phyloP scores from a whole-genome alignment of 495 filamentous ascomycete genomes.

The Penicillium arizonense region DNA sequence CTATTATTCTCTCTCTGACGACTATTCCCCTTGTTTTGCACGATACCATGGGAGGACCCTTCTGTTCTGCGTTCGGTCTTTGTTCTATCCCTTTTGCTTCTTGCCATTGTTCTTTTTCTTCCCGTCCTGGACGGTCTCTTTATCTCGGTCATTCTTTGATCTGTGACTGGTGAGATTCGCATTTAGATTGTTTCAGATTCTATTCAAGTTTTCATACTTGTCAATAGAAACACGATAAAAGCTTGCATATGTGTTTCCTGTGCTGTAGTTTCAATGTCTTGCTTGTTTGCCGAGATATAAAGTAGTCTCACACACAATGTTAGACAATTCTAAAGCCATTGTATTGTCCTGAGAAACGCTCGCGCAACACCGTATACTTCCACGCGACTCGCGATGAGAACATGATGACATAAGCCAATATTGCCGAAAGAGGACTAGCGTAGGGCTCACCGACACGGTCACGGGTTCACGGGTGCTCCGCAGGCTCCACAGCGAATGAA shows the following conservation, averaged over 20 bases:
- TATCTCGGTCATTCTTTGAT: neutral
- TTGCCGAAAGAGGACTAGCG: slow-evolving; percentile 14
- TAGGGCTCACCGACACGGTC: slow-evolving; percentile 20
- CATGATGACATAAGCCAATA: slow-evolving; percentile 21
- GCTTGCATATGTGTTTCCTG: too few relatives aligned
- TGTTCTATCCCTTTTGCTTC: slow-evolving; percentile 1
- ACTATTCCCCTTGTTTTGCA: slow-evolving; percentile 19
- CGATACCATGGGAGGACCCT: slow-evolving; percentile 31
- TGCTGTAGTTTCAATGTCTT: too few relatives aligned
- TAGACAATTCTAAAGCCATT: neutral
- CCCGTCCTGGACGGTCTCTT: neutral
- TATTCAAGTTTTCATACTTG: neutral
- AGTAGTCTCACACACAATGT: neutral
- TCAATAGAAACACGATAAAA: too few relatives aligned
- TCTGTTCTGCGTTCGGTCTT: slow-evolving; percentile 12
- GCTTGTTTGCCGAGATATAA: too few relatives aligned
- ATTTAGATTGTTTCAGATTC: neutral
- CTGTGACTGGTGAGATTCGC: too few relatives aligned
- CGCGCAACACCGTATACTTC: neutral
- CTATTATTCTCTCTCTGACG: slow-evolving; percentile 30
- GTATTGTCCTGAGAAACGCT: too few relatives aligned
- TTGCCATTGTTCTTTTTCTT: slow-evolving; percentile 1
- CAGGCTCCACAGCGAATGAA: slow-evolving; percentile 16
- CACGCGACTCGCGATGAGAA: slow-evolving; percentile 1
- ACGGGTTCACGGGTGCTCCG: slow-evolving; percentile 27